A percentile compares a stretch with the other conserved stretches of the same genome.
Evolutionary conservation across 768 basidiomycete species (phyloP).

Genomic region (Daedaleopsis sinensis): DNA sequence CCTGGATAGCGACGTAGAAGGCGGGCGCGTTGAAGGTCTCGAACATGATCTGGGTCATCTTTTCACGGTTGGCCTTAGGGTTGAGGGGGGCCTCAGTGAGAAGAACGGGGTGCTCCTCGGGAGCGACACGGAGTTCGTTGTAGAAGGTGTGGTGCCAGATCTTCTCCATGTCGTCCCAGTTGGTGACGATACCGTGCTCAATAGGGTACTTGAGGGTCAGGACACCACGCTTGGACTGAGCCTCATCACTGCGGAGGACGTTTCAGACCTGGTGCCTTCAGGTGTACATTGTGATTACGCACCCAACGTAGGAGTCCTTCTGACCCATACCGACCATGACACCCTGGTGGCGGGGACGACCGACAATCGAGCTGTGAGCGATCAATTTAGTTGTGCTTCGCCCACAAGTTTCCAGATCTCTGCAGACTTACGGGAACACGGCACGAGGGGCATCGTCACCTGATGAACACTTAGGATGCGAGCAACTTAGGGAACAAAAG

Average conservation of each 20-base stretch:
- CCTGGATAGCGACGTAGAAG: constrained; percentile 92
- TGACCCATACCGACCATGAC: constrained; percentile 81
- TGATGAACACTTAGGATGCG: constrained; percentile 24
- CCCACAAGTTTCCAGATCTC: not conserved
- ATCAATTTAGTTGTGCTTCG: not conserved
- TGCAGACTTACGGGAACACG: constrained; percentile 86
- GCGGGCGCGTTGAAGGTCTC: constrained; percentile 94
- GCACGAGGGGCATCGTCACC: constrained; percentile 98
- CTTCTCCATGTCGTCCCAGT: constrained; percentile 82
- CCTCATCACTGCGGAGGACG: constrained; percentile 54
- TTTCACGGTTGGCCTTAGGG: constrained; percentile 91
- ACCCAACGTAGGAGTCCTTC: constrained; percentile 80
- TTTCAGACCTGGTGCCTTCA: not conserved
- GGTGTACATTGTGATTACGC: constrained; percentile 17
- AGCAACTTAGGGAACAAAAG: not conserved
- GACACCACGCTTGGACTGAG: constrained; percentile 75
- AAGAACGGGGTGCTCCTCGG: constrained; percentile 91
- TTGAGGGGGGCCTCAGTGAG: constrained; percentile 92
- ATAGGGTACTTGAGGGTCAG: constrained; percentile 71
- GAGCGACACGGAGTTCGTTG: constrained; percentile 92
- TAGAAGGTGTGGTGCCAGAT: constrained; percentile 81
- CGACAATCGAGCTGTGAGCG: constrained; percentile 58
- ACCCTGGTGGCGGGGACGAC: constrained; percentile 73
- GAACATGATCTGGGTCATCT: constrained; percentile 97
- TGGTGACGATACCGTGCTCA: constrained; percentile 73